Conservation (phyloP, 768 basidiomycete species). For the Scleroderma bovista region DNA sequence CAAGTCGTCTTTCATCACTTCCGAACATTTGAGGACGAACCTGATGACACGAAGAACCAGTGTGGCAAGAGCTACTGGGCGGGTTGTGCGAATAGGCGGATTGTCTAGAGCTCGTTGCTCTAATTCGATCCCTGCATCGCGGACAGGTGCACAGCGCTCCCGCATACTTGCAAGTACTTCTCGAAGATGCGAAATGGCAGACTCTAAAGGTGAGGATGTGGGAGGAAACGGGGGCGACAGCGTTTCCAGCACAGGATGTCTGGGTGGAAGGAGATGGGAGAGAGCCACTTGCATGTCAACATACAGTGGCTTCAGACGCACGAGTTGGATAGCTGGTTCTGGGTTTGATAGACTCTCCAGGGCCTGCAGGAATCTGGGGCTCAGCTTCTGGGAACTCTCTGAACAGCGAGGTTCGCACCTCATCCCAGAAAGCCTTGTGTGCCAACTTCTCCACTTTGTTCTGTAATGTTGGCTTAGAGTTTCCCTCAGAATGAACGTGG, state of each 20-base stretch:
- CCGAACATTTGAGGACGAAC: constrained; percentile 45
- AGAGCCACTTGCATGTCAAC: constrained; percentile 47
- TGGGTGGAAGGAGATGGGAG: constrained; percentile 51
- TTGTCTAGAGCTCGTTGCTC: constrained; percentile 35
- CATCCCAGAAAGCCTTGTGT: constrained; percentile 70
- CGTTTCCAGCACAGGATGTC: constrained; percentile 43
- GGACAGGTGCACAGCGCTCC: constrained; percentile 61
- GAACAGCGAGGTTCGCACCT: constrained; percentile 39
- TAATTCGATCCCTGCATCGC: constrained; percentile 50
- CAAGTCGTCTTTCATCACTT: constrained; percentile 66
- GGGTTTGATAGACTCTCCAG: constrained; percentile 49
- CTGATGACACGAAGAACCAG: constrained; percentile 45
- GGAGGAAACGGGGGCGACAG: constrained; percentile 60
- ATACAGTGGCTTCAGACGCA: constrained; percentile 53
- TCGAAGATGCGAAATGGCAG: constrained; percentile 47
- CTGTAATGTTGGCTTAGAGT: constrained; percentile 33
- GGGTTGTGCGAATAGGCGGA: constrained; percentile 19
- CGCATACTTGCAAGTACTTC: constrained; percentile 49
- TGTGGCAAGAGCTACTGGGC: constrained; percentile 34
- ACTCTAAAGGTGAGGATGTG: constrained; percentile 60
- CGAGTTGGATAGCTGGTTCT: constrained; percentile 53
- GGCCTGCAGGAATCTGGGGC: constrained; percentile 38
- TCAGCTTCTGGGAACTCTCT: constrained; percentile 13
- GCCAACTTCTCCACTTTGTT: constrained; percentile 43
- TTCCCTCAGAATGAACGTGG: constrained; percentile 10